Evolutionary conservation across 2,329 filamentous ascomycete species (phyloP).

Genomic region (Beauveria caledonica): DNA sequence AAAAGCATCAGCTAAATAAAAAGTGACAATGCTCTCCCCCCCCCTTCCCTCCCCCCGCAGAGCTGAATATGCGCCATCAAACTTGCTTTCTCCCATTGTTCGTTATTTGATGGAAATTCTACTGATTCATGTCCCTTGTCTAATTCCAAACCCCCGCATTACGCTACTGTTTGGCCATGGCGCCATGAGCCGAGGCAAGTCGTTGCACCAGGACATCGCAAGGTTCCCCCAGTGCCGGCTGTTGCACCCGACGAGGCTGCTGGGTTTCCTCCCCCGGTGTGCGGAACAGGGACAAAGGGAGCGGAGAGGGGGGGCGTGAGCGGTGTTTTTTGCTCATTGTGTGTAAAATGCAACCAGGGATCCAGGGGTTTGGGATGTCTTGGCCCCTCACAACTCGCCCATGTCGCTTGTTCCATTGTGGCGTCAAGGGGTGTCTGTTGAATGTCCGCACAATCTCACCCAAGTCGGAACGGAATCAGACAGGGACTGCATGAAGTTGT

Average conservation of each 20-base stretch:
- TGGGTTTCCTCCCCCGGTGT: too few species aligned
- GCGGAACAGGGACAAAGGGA: background rate
- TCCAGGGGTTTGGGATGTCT: background rate
- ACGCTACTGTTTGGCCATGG: background rate
- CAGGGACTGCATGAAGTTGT: too few species aligned
- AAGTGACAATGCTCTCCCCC: too few species aligned
- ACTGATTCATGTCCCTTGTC: too few species aligned
- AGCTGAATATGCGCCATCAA: background rate
- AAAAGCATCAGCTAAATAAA: background rate
- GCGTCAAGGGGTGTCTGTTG: background rate
- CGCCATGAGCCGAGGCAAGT: background rate
- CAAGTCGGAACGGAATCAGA: too few species aligned
- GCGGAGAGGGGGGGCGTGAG: background rate
- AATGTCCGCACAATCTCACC: too few species aligned
- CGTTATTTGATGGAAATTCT: too few species aligned
- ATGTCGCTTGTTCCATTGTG: background rate
- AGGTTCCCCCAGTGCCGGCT: too few species aligned
- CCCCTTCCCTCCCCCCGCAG: too few species aligned
- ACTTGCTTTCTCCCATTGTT: too few species aligned
- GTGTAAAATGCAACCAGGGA: background rate
- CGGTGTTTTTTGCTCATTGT: background rate
- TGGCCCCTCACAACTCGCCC: background rate
- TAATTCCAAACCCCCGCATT: background rate
- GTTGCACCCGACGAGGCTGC: background rate
- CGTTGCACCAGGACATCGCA: background rate